Conservation (phyloP, 345 rosid genomes). For the Psidium guajava region DNA sequence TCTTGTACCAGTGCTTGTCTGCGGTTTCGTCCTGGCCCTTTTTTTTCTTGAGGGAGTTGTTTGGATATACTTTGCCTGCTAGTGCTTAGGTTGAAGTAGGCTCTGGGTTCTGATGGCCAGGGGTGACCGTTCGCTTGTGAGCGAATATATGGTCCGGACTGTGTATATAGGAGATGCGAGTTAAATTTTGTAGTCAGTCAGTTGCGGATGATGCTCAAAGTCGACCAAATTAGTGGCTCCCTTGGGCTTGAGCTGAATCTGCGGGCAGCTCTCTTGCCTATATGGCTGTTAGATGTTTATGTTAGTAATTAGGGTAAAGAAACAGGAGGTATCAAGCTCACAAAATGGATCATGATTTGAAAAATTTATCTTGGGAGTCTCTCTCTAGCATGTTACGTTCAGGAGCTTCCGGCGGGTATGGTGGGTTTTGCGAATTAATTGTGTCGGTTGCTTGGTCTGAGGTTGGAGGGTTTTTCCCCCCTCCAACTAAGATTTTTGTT, state of each 20-base stretch:
- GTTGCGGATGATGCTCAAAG: background rate
- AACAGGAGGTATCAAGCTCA: background rate
- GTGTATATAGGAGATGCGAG: background rate
- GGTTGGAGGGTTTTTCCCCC: background rate
- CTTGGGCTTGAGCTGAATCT: background rate
- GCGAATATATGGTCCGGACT: background rate
- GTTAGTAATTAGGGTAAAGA: background rate
- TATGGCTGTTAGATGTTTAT: background rate
- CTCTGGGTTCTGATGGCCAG: background rate
- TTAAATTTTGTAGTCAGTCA: background rate
- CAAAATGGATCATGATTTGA: background rate
- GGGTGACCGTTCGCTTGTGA: background rate
- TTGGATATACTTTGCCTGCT: background rate
- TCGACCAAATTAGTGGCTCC: background rate
- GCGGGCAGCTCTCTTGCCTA: background rate
- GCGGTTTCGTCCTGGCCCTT: background rate
- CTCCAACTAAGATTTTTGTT: background rate
- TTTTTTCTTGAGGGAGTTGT: background rate
- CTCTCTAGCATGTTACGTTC: background rate
- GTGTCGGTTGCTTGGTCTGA: background rate
- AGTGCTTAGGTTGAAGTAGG: background rate
- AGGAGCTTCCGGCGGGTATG: background rate
- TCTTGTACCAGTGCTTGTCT: background rate
- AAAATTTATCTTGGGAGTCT: background rate
- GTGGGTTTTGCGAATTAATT: background rate